Evolutionary conservation across 1,284 basidiomycete species (phyloP), one percentile per base, ranked within the genome.

Genomic region (Sutorius eximius): DNA sequence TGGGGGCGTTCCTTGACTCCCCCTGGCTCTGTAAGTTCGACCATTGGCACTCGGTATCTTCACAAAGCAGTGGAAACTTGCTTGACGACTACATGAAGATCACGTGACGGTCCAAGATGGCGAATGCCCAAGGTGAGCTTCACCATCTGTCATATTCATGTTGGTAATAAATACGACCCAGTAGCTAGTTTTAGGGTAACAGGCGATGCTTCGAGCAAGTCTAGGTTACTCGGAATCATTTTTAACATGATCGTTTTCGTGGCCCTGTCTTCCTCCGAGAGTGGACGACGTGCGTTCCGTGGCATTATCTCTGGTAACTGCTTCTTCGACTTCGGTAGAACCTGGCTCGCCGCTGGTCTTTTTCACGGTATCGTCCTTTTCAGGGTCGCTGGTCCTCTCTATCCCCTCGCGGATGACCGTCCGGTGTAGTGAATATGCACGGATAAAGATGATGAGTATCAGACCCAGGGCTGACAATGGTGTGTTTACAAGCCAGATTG

Each of bases 401-500:
- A 63, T 63, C 33, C 71, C 76, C n/a, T 71, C 69, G 22, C 73
- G 77, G 38, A 86, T 72, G 30, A 81, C 70, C 8, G 69, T 73
- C 29, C 83, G 79, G 57, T 83, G 73, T 15, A 90, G 74, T 13
- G 83, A 78, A 68, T 90, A 90, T n/a, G 70, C 71, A 40, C 80
- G 76, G 22, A 89, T 61, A 64, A 86, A 83, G 15, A 87, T 62
- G 12, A 74, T 67, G 66, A 88, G 75, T 30, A 89, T 52, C 56
- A 88, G 77, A 37, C 80, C 79, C 29, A 77, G 75, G 20, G 78
- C 84, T 13, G 82, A 56, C 32, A 89, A 70, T 3, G 86, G 85
- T 15, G 82, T 82, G 68, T 81, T 81, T 9, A 88, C 82, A 51
- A 91, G 65, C 90, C 91, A 93, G 45, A 93, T 83, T 22, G 77